A percentile compares a stretch with the other conserved stretches of the same genome.
Conservation (phyloP, 768 basidiomycete species). For the Hemileccinum rubropunctum region DNA sequence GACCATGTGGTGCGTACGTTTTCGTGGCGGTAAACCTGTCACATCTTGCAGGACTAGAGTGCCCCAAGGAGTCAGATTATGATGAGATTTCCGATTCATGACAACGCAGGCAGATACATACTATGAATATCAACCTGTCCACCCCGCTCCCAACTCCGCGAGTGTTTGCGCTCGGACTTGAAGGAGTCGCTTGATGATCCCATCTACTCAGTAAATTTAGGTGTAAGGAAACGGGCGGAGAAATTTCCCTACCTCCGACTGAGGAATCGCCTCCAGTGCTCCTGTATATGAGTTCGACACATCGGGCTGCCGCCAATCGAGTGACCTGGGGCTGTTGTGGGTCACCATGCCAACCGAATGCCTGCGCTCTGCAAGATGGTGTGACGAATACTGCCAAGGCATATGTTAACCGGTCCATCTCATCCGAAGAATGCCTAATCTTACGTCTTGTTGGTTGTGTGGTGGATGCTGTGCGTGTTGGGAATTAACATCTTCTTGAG, state of each 20-base stretch:
- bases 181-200: conserved; percentile 38
- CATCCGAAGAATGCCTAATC: conserved; percentile 17
- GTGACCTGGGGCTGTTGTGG: conserved; percentile 33
- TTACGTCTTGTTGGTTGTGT: conserved; percentile 34
- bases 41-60: conserved; percentile 43
- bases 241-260: conserved; percentile 32
- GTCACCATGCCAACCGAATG: conserved; percentile 32
- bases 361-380: conserved; percentile 33
- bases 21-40: conserved; percentile 51
- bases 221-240: conserved; percentile 12
- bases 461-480: conserved; percentile 29
- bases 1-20: conserved; percentile 67
- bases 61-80: conserved; percentile 7
- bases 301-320: conserved; percentile 34
- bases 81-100: conserved; percentile 5
- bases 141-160: conserved; percentile 60
- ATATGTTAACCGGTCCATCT: conserved; percentile 19
- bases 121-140: conserved; percentile 34
- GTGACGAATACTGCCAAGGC: conserved; percentile 29
- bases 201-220: conserved; percentile 34
- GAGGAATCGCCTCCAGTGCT: conserved; percentile 30
- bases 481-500: conserved; percentile 30
- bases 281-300: conserved; percentile 30
- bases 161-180: conserved; percentile 53
- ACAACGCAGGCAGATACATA: conserved; percentile 12